phyloP scores from a whole-genome alignment of 2,329 filamentous ascomycete species.

The Diaporthe vaccinii region DNA sequence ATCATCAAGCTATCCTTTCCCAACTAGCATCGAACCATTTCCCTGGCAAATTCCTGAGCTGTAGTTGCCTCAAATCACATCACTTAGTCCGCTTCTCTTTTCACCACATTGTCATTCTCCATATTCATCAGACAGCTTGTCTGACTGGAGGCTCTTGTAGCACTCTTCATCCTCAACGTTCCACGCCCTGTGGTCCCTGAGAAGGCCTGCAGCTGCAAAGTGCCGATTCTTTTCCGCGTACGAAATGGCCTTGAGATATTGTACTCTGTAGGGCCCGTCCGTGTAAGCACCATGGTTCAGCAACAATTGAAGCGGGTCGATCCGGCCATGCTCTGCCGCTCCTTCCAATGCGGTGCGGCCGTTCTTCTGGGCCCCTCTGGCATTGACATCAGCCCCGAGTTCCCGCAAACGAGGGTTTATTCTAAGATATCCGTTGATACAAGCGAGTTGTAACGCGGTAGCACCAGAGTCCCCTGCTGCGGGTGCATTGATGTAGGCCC shows the following conservation, averaged over 20 bases:
- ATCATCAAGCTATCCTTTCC: neutral
- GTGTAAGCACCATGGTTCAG: neutral
- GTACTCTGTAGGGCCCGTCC: neutral
- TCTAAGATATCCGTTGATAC: neutral
- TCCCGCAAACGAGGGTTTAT: neutral
- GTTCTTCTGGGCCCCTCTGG: neutral
- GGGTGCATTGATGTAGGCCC: neutral
- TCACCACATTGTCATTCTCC: neutral
- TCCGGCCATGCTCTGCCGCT: neutral
- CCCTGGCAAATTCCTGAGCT: neutral
- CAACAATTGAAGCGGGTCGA: neutral
- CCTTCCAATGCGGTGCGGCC: neutral
- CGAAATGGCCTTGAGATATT: neutral
- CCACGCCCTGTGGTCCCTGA: neutral
- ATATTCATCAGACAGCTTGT: too few relatives aligned
- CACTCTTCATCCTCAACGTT: slow-evolving; percentile 2
- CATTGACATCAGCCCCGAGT: neutral
- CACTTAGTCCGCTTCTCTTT: neutral
- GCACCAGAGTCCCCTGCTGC: neutral
- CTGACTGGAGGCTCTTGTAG: neutral
- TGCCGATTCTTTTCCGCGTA: neutral
- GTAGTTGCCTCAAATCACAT: neutral
- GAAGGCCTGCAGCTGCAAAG: neutral
- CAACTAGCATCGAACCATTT: neutral
- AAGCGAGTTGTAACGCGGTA: neutral